Evolutionary conservation across 1,284 basidiomycete genomes (phyloP).

Genomic region (Ceratobasidium sp.): DNA sequence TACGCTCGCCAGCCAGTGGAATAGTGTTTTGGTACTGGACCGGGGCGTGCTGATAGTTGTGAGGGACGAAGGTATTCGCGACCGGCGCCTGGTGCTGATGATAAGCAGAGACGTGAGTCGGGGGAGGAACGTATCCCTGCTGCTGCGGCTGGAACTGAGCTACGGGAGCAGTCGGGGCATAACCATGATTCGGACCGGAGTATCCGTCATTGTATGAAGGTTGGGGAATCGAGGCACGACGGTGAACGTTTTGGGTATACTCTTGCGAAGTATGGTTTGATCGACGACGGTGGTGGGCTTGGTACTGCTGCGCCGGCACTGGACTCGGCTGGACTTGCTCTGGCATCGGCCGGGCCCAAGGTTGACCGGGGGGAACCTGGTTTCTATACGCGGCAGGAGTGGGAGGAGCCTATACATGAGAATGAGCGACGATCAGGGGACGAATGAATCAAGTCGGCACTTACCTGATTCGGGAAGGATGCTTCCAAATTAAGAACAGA

Average conservation of each 20-base stretch:
- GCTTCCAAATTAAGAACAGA: conserved; percentile 21
- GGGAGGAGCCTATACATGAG: too few relatives aligned
- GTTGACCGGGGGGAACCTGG: not conserved
- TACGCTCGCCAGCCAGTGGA: not conserved
- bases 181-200: not conserved
- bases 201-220: too few relatives aligned
- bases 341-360: conserved; percentile 3
- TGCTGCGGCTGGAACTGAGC: not conserved
- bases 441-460: not conserved
- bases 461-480: conserved; percentile 15
- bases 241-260: not conserved
- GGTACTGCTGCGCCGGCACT: not conserved
- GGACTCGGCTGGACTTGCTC: not conserved
- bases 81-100: not conserved
- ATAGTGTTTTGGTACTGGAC: not conserved
- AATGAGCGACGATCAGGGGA: not conserved
- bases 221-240: not conserved
- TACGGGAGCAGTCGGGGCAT: not conserved
- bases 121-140: not conserved
- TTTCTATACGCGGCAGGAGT: too few relatives aligned
- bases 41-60: not conserved
- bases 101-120: not conserved
- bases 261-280: not conserved
- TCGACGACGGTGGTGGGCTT: not conserved
- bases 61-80: not conserved